These are phyloP conservation scores for Ilyonectria mors-panacis DNA, from an alignment of 2,329 filamentous ascomycete species.

Conservation along the genomic window DNA sequence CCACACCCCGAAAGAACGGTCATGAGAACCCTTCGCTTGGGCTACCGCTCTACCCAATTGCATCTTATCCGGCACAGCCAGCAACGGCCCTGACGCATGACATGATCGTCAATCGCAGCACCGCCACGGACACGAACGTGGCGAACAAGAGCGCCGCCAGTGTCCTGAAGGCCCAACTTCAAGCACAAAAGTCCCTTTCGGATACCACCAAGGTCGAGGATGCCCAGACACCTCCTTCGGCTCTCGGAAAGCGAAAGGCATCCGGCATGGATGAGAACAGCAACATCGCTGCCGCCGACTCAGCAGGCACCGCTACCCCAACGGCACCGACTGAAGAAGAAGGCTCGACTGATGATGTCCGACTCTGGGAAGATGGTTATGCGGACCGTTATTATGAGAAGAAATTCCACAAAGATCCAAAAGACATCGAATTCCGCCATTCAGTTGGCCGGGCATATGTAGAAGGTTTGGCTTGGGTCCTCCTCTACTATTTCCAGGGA, in stretches of 20 bases:
- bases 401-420: slow-evolving; percentile 89
- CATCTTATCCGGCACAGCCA: slow-evolving; percentile 67
- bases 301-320: slow-evolving; percentile 63
- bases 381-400: slow-evolving; percentile 96
- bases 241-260: slow-evolving; percentile 83
- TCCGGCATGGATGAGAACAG: slow-evolving; percentile 75
- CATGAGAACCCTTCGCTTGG: slow-evolving; percentile 54
- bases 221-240: slow-evolving; percentile 61
- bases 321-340: slow-evolving; percentile 71
- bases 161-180: slow-evolving; percentile 85
- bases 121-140: slow-evolving; percentile 77
- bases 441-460: slow-evolving; percentile 93
- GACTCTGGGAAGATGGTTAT: slow-evolving; percentile 96
- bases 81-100: slow-evolving; percentile 82
- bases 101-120: slow-evolving; percentile 84
- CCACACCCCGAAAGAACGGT: slow-evolving; percentile 47
- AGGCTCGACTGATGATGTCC: slow-evolving; percentile 83
- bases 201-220: slow-evolving; percentile 41
- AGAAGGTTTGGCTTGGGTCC: slow-evolving; percentile 94
- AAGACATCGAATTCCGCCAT: slow-evolving; percentile 88
- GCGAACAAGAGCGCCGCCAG: slow-evolving; percentile 97
- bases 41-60: slow-evolving; percentile 56
- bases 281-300: slow-evolving; percentile 73
- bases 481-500: slow-evolving; percentile 97
- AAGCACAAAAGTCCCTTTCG: slow-evolving; percentile 56